Conservation (phyloP, 495 filamentous ascomycete species). For the Penicillium nucicola region DNA sequence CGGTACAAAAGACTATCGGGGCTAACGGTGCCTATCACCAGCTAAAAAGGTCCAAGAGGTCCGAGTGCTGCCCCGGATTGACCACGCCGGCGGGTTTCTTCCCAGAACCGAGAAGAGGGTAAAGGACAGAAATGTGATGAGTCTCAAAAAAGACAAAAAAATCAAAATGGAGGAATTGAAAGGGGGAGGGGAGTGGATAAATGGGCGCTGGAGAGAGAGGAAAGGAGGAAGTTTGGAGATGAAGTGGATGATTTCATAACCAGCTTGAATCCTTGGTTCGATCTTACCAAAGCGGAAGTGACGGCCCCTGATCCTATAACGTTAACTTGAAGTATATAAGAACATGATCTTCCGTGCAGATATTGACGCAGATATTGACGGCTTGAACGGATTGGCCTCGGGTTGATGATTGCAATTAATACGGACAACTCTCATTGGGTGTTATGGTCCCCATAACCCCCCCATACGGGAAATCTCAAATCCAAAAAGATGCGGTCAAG, state of each 20-base stretch:
- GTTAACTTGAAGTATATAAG: not conserved
- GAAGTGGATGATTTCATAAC: constrained; percentile 23
- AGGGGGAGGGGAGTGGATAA: no score
- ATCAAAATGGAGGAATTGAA: no score
- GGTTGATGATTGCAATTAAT: no score
- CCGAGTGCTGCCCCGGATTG: constrained; percentile 8
- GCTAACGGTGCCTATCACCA: constrained; percentile 1
- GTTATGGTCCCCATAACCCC: no score
- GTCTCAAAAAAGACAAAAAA: no score
- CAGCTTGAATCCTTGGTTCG: constrained; percentile 10
- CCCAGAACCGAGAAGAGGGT: not conserved
- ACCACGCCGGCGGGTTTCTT: not conserved
- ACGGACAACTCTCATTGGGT: no score
- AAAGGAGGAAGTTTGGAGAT: not conserved
- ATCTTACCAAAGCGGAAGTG: constrained; percentile 5
- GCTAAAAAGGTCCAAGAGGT: constrained; percentile 1
- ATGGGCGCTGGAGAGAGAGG: no score
- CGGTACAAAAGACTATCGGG: not conserved
- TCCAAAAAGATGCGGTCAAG: no score
- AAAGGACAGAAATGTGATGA: not conserved
- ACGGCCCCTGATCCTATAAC: constrained; percentile 1
- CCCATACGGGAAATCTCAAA: no score
- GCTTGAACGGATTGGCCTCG: no score
- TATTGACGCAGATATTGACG: no score
- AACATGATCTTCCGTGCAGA: no score